Evolutionary conservation across 2,329 filamentous ascomycete species (phyloP).

Genomic region (Pyrenophora teres): DNA sequence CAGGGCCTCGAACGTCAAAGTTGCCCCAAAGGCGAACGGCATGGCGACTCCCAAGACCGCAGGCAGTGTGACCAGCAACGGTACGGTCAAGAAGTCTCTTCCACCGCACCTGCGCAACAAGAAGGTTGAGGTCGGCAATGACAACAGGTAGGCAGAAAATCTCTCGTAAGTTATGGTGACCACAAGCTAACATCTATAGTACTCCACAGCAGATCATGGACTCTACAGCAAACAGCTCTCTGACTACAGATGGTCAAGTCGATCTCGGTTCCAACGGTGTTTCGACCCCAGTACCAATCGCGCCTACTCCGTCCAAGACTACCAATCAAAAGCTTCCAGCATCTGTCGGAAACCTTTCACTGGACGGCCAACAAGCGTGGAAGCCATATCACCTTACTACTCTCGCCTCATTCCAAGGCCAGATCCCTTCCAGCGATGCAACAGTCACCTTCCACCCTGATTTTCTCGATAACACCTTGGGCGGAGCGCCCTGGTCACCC

Average conservation of each 20-base stretch:
- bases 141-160: not conserved
- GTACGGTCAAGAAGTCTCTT: conserved; percentile 15
- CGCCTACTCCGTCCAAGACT: conserved; percentile 15
- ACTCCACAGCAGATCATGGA: not conserved
- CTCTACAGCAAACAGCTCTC: conserved; percentile 9
- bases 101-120: conserved; percentile 26
- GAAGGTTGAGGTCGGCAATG: not conserved
- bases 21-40: not conserved
- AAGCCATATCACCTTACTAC: conserved; percentile 44
- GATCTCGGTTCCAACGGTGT: conserved; percentile 13
- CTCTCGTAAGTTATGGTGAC: not conserved
- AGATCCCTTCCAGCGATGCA: conserved; percentile 28
- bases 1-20: no score
- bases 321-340: conserved; percentile 10
- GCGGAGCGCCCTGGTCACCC: conserved; percentile 48
- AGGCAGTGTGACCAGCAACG: conserved; percentile 5
- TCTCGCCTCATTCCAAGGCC: conserved; percentile 28
- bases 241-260: conserved; percentile 28
- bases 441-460: conserved; percentile 46
- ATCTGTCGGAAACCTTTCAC: conserved; percentile 20
- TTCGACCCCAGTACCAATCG: conserved; percentile 13
- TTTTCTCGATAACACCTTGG: conserved; percentile 46
- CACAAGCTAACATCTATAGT: conserved; percentile 8
- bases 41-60: conserved; percentile 1
- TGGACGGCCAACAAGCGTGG: conserved; percentile 31